phyloP scores from a whole-genome alignment of 2,329 filamentous ascomycete species.

The Botrytis sinoallii region DNA sequence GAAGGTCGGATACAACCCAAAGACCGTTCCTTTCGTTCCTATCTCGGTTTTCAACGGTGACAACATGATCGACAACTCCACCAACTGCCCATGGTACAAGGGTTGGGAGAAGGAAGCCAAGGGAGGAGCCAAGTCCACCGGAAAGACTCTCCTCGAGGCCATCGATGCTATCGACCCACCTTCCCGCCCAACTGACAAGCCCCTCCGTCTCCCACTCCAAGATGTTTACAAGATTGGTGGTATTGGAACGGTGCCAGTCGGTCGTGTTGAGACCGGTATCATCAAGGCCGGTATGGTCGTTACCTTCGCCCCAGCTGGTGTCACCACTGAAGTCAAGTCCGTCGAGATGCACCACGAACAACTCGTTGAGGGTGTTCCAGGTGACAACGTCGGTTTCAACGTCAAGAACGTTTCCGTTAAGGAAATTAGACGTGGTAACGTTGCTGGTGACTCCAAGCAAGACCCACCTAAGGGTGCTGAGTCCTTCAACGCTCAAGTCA shows the following conservation, averaged over 20 bases:
- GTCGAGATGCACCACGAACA: conserved; percentile 99
- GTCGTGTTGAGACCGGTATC: conserved; percentile 99
- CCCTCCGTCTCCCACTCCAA: conserved; percentile 99
- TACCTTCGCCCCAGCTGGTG: conserved; percentile 96
- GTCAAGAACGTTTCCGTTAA: conserved; percentile 99
- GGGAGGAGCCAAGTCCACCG: conserved; percentile 69
- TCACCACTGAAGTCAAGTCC: conserved; percentile 99
- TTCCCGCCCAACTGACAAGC: conserved; percentile 94
- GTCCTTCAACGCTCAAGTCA: conserved; percentile 99
- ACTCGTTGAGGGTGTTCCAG: conserved; percentile 88
- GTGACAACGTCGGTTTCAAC: conserved; percentile 99
- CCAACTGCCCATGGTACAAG: conserved; percentile 99
- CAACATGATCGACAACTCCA: conserved; percentile 92
- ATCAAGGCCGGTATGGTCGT: conserved; percentile 93
- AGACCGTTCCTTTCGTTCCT: conserved; percentile 95
- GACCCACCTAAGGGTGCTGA: conserved; percentile 87
- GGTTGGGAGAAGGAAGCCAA: conserved; percentile 99
- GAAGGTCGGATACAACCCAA: conserved; percentile 99
- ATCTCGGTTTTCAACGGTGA: conserved; percentile 99
- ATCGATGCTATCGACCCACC: conserved; percentile 95
- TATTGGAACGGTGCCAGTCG: conserved; percentile 99
- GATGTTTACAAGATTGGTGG: conserved; percentile 99
- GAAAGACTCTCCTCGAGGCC: conserved; percentile 99
- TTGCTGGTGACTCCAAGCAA: conserved; percentile 99
- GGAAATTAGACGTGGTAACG: conserved; percentile 99